Percentiles rank a stretch among this genome's conserved stretches.
phyloP scores from a whole-genome alignment of 495 filamentous ascomycete species.

The Penicillium roqueforti region DNA sequence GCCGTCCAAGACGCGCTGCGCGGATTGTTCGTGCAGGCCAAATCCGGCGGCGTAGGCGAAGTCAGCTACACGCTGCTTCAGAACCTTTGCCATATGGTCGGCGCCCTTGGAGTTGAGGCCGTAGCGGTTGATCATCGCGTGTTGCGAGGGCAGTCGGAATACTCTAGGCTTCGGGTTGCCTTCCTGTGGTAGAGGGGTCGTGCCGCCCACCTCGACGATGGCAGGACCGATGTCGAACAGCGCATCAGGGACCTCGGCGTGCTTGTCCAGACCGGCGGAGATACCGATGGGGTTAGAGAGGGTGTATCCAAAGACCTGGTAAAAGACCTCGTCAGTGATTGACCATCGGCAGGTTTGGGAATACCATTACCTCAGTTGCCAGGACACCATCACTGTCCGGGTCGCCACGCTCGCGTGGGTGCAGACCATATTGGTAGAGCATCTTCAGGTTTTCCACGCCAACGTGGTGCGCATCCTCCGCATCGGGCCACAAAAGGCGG shows the following conservation, averaged over 20 bases:
- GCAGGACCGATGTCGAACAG: slow-evolving; percentile 77
- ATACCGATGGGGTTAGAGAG: slow-evolving; percentile 85
- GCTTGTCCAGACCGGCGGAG: slow-evolving; percentile 90
- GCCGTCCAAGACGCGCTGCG: slow-evolving; percentile 68
- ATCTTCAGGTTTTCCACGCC: slow-evolving; percentile 59
- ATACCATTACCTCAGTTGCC: slow-evolving; percentile 42
- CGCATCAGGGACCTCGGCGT: slow-evolving; percentile 78
- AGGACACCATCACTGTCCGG: slow-evolving; percentile 49
- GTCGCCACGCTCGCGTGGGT: slow-evolving; percentile 69
- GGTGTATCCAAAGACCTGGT: slow-evolving; percentile 68
- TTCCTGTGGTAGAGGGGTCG: slow-evolving; percentile 76
- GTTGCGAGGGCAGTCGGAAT: slow-evolving; percentile 74
- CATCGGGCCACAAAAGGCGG: slow-evolving; percentile 69
- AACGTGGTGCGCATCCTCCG: slow-evolving; percentile 84
- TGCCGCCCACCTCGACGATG: slow-evolving; percentile 87
- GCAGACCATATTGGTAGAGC: slow-evolving; percentile 53
- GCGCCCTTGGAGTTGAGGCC: slow-evolving; percentile 90
- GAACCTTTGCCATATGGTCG: slow-evolving; percentile 72
- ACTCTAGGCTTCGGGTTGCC: slow-evolving; percentile 86
- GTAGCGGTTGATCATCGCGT: slow-evolving; percentile 90
- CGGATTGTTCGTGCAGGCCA: slow-evolving; percentile 57
- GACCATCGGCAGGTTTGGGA: neutral
- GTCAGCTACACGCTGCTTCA: slow-evolving; percentile 71
- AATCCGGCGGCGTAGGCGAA: slow-evolving; percentile 69
- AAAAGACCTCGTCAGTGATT: slow-evolving; percentile 5